Base-by-base conservation (phyloP, 2,329 filamentous ascomycete genomes). In the Aspergillus novofumigatus region DNA sequence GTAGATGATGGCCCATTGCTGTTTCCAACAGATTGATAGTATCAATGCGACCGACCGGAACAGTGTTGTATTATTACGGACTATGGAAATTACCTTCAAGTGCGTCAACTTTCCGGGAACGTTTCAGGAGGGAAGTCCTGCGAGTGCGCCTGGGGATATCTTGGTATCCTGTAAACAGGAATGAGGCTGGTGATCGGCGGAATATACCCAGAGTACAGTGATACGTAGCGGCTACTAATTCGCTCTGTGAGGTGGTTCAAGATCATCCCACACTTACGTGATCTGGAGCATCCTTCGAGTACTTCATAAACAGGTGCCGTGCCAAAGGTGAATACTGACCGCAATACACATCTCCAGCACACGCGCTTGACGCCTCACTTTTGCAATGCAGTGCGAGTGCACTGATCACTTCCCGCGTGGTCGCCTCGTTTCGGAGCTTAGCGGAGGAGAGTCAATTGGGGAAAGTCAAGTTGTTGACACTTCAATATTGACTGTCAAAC, bases 291-390 rank as follows among this genome's bases (percentile, higher is more conserved):
- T 38, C 6, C 5, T 3, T 38, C 14, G 32, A 38, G 32, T 38
- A 14, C 11, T 17, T 35, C 14, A 38, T 38, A 38, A 38, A 17
- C 6, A 38, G 14, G 7, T 3, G 26, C 14, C 21, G 23, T 23
- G 44, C 20, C 10, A 11, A 47, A 47, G 10, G 44, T 23, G 21
- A 47, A 26, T 14, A 7, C 5, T 23, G 21, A 58, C 32, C 14
- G 2, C 32, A 35, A 38, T 17, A 38, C 4, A 17, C 32, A 42
- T 35, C 32, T 35, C 32, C 32, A 14, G 32, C 32, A 35, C 49
- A 42, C 53, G 54, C 52, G 58, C 58, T 62, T 62, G 55, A 55
- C 63, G 63, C 63, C 64, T 66, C 62, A 66, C 62, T 66, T 63
- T 65, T 50, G 41, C 20, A 14, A 47, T 47, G 50, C 38, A 56